Conservation (phyloP, 768 basidiomycete genomes). For the Lyophyllum shimeji region DNA sequence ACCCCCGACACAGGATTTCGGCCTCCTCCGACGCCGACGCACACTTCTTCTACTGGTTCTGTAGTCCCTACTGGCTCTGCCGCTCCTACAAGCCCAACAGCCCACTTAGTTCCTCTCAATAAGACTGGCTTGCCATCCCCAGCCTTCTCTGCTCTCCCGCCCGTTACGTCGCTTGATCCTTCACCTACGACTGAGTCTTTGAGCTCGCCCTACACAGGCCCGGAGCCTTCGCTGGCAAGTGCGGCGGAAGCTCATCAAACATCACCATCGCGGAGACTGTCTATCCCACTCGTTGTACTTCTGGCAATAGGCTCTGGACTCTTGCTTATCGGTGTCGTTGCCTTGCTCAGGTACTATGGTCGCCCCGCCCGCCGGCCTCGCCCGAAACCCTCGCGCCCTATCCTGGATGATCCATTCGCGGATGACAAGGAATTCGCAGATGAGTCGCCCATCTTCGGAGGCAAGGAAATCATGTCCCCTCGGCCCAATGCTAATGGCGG, state of each 20-base stretch:
- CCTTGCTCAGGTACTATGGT: slow-evolving; percentile 46
- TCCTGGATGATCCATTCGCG: slow-evolving; percentile 55
- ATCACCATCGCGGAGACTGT: slow-evolving; percentile 35
- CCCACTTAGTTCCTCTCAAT: slow-evolving; percentile 13
- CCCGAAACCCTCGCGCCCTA: slow-evolving; percentile 75
- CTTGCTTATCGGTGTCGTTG: slow-evolving; percentile 45
- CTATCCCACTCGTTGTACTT: slow-evolving; percentile 49
- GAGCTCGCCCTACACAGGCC: slow-evolving; percentile 12
- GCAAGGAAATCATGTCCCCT: slow-evolving; percentile 55
- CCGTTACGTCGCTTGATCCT: slow-evolving; percentile 20
- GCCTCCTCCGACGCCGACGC: slow-evolving; percentile 15
- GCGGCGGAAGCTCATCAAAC: not conserved
- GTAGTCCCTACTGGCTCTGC: slow-evolving; percentile 25
- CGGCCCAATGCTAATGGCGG: slow-evolving; percentile 37
- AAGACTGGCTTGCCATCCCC: slow-evolving; percentile 15
- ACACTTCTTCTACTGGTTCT: slow-evolving; percentile 28
- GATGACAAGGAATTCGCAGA: slow-evolving; percentile 47
- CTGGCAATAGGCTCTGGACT: slow-evolving; percentile 53
- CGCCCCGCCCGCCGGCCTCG: slow-evolving; percentile 52
- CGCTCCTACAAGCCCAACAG: slow-evolving; percentile 20
- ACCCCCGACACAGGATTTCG: slow-evolving; percentile 43
- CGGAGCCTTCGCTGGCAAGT: slow-evolving; percentile 4
- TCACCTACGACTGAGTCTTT: slow-evolving; percentile 12
- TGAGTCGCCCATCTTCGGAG: slow-evolving; percentile 78
- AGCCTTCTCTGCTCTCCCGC: slow-evolving; percentile 25